Evolutionary conservation across 257 asterid genomes (phyloP).

Genomic region (Nyctanthes arbortristis): DNA sequence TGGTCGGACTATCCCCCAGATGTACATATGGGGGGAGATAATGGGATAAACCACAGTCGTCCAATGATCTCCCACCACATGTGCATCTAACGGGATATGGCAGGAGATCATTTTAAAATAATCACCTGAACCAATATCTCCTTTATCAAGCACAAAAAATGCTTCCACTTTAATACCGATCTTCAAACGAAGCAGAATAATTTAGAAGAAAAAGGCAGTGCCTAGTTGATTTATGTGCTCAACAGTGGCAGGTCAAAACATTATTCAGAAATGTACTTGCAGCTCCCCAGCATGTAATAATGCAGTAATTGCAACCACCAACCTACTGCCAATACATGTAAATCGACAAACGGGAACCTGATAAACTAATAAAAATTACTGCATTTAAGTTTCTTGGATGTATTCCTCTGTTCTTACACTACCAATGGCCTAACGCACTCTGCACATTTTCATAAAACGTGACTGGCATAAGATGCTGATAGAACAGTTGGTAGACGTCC

Average conservation of each 20-base stretch:
- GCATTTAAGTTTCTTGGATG: slow-evolving; percentile 16
- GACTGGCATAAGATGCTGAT: not conserved
- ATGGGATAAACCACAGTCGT: too few species aligned
- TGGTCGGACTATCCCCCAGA: too few species aligned
- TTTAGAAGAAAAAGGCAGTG: not conserved
- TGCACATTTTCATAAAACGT: not conserved
- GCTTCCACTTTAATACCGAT: not conserved
- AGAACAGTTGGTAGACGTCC: not conserved
- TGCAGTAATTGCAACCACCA: slow-evolving; percentile 35
- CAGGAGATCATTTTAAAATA: too few species aligned
- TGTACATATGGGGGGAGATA: too few species aligned
- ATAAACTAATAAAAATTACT: not conserved
- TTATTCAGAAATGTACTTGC: slow-evolving; percentile 13
- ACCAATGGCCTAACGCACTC: not conserved
- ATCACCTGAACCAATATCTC: not conserved
- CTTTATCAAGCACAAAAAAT: not conserved
- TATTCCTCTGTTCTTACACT: not conserved
- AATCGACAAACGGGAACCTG: not conserved
- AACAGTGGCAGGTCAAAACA: slow-evolving; percentile 24
- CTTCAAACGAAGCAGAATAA: not conserved
- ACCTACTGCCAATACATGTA: slow-evolving; percentile 28
- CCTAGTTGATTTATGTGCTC: not conserved
- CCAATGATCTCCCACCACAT: too few species aligned
- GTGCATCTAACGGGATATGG: too few species aligned
- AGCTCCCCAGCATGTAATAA: slow-evolving; percentile 5